Evolutionary conservation across 371 early-diverging fungal species (phyloP), one percentile per base, ranked within the genome.

Genomic region (Mortierella sp.): DNA sequence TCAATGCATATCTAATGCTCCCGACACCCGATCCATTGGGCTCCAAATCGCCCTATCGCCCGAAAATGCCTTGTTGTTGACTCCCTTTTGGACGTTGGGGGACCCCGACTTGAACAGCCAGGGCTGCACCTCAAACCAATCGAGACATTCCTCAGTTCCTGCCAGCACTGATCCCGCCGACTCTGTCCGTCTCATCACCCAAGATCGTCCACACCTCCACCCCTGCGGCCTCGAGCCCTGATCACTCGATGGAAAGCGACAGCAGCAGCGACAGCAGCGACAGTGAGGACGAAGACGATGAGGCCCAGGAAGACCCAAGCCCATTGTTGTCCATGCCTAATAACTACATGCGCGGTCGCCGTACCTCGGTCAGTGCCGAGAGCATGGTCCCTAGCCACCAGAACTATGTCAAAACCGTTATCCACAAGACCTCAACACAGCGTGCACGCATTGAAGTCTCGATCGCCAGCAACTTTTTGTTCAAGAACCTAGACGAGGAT

Each of bases 331-430:
- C 70, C 26, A 81, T 82, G 47, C 86, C 85, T n/a, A 68, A 82
- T 7, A 73, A 79, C 58, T 86, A 86, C 53, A 83, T 84, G 60
- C 82, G 87, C 30, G 96, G 93, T 37, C 89, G 98, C 48, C 94
- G 98, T 64, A 94, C 94, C 29, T 95, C 95, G 30, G 97, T 98
- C 56, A 92, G 92, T 62, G 97, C 98, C 29, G 97, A 97, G 77
- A 95, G 95, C 23, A 96, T 97, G 92, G 92, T 94, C 26, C 97
- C 98, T 26, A 89, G 93, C 37, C 82, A 88, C 18, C 91, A 89
- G 62, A 89, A 91, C 70, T 94, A 87, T 81, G 91, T 88, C 30
- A 93, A 92, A 67, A 84, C 90, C 45, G 87, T 93, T 58, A 92
- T 96, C 63, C 93, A 93, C 56, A 97, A 97, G 82, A 85, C 92